Evolutionary conservation across 768 basidiomycete species (phyloP), one percentile per base, ranked within the genome.

Genomic region (Brasilioporus rufonigricans): DNA sequence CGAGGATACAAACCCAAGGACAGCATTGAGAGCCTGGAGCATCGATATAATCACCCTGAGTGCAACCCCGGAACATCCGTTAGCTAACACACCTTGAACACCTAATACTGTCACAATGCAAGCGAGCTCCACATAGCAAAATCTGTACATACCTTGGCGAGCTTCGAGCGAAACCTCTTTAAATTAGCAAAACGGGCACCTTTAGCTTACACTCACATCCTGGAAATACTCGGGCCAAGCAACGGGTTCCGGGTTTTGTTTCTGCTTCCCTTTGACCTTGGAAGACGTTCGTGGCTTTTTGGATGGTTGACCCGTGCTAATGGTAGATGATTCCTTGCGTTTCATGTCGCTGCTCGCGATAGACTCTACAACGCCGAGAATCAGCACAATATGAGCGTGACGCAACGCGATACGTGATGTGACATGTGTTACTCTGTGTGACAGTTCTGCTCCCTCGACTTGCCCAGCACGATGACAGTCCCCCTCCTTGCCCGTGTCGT

Each of bases 1-100:
- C 0, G 90, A 85, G 3, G 90, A 89, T 36, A 92, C 80, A 64
- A 96, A 96, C 0, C 89, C 92, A 38, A 94, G 79, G 5, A 96
- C 90, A 14, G 92, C 91, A 61, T 94, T 95, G 44, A 95, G 74
- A 11, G 92, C 90, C 90, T 95, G 48, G 36, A 14, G 13, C 16
- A 6, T 53, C 18, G 12, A 46, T 4, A 29, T n/a, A 35, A 27
- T 18, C 18, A 49, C 11, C 35, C 31, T n/a, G 36, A 26, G 6
- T 18, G 36, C 33, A 48, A 44, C 24, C 8, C 23, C 16, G 0
- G 49, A 26, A 46, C 14, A 2, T 27, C 13, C 2, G 21, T 18
- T 18, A 38, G 33, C 23, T 40, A 44, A 46, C 66, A 50, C 58
- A 74, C 77, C 71, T 80, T 76, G 68, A 73, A 77, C 23, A 82